Conservation (phyloP, 176 grass and related monocot genomes). For the Triticum urartu region DNA sequence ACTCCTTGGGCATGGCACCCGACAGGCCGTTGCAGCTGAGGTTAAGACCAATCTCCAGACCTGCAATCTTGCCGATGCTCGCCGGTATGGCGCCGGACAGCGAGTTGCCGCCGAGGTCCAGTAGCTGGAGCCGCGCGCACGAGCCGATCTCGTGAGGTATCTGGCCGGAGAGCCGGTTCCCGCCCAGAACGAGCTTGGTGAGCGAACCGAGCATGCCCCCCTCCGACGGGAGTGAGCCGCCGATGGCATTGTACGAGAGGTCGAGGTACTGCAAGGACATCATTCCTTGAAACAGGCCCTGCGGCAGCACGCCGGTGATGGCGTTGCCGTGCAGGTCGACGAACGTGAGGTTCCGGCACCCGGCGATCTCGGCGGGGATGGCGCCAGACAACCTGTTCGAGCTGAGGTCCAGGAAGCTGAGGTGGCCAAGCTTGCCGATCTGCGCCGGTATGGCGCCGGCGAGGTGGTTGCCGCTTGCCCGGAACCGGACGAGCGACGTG, state of each 20-base stretch:
- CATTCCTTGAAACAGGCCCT: conserved; percentile 50
- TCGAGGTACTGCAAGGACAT: conserved; percentile 65
- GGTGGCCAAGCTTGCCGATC: conserved; percentile 35
- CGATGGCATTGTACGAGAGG: conserved; percentile 71
- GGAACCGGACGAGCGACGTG: conserved; percentile 59
- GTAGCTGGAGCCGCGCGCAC: conserved; percentile 68
- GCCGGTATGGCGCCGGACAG: conserved; percentile 60
- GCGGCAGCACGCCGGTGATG: conserved; percentile 54
- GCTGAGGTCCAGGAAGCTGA: conserved; percentile 75
- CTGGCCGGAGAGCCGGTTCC: conserved; percentile 51
- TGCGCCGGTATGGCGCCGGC: conserved; percentile 46
- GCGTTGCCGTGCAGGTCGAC: conserved; percentile 77
- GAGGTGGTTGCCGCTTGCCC: conserved; percentile 59
- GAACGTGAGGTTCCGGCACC: conserved; percentile 71
- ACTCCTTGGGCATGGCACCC: conserved; percentile 56
- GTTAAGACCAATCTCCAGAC: conserved; percentile 72
- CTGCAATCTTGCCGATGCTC: conserved; percentile 71
- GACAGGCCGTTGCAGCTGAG: conserved; percentile 73
- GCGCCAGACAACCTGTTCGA: conserved; percentile 58
- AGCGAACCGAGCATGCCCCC: conserved; percentile 62
- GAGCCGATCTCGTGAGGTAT: conserved; percentile 69
- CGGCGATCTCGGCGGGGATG: conserved; percentile 52
- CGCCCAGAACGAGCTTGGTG: conserved; percentile 63
- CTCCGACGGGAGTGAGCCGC: conserved; percentile 46
- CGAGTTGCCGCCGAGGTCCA: conserved; percentile 72